Conservation (phyloP, 495 filamentous ascomycete species). For the Zalerion maritima region DNA sequence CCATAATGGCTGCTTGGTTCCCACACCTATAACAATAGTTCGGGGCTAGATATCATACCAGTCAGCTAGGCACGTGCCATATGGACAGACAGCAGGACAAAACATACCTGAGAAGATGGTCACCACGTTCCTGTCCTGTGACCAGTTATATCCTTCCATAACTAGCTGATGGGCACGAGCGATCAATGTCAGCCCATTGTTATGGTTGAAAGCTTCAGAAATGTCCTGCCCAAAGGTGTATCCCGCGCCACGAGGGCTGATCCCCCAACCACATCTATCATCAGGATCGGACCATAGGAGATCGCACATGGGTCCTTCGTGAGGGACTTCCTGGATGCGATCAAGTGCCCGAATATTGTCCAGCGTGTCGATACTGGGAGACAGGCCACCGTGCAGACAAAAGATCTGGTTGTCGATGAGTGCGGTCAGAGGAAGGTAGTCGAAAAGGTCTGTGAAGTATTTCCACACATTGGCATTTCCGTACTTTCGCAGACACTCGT, state of each 20-base stretch:
- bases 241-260: slow-evolving; percentile 88
- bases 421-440: slow-evolving; percentile 94
- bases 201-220: slow-evolving; percentile 98
- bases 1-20: slow-evolving; percentile 99
- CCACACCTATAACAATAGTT: slow-evolving; percentile 98
- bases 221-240: slow-evolving; percentile 99
- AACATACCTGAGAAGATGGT: slow-evolving; percentile 94
- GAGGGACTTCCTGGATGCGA: slow-evolving; percentile 94
- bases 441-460: slow-evolving; percentile 98
- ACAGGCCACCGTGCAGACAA: slow-evolving; percentile 93
- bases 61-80: slow-evolving; percentile 8
- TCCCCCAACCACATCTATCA: slow-evolving; percentile 97
- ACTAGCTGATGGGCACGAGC: slow-evolving; percentile 91
- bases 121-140: slow-evolving; percentile 88
- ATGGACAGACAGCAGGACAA: background rate
- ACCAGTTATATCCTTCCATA: slow-evolving; percentile 99
- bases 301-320: slow-evolving; percentile 98
- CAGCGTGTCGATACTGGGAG: slow-evolving; percentile 91
- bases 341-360: slow-evolving; percentile 96
- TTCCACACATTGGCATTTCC: slow-evolving; percentile 99
- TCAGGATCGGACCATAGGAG: slow-evolving; percentile 96
- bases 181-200: slow-evolving; percentile 93
- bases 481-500: slow-evolving; percentile 94
- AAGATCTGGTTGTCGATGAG: slow-evolving; percentile 99
- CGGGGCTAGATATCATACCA: slow-evolving; percentile 44